Percentiles rank a stretch among this genome's conserved stretches.
Conservation (phyloP, 1,284 basidiomycete species). For the Pseudozyma flocculosa region DNA sequence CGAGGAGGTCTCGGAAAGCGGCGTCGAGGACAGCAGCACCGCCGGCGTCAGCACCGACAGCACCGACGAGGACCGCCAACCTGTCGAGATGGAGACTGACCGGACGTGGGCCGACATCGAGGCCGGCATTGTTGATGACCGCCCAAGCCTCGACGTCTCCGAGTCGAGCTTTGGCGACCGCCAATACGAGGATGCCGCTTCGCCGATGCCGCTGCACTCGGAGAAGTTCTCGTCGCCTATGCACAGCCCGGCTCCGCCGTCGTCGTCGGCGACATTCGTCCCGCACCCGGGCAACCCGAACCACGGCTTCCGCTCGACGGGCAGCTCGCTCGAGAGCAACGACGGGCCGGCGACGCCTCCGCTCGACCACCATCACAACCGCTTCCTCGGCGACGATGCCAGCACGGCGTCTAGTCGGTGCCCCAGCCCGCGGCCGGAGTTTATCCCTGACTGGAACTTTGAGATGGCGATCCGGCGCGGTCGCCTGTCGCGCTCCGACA, state of each 20-base stretch:
- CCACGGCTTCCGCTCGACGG: background rate
- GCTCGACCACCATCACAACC: slow-evolving; percentile 1
- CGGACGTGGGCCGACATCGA: slow-evolving; percentile 26
- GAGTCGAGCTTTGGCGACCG: slow-evolving; percentile 20
- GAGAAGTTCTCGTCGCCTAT: no score
- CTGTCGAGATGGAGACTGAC: background rate
- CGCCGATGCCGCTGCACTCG: no score
- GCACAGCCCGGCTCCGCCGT: no score
- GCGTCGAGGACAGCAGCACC: slow-evolving; percentile 13
- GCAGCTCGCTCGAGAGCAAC: slow-evolving; percentile 34
- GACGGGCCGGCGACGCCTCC: slow-evolving; percentile 23
- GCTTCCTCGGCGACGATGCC: slow-evolving; percentile 5
- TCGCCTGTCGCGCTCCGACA: slow-evolving; percentile 1
- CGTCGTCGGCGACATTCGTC: no score
- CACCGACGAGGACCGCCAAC: no score
- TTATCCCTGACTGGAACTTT: slow-evolving; percentile 48
- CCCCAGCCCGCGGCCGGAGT: slow-evolving; percentile 40
- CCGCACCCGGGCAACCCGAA: no score
- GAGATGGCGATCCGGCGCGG: slow-evolving; percentile 19
- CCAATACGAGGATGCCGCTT: slow-evolving; percentile 16
- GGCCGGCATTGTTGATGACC: background rate
- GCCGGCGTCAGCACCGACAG: background rate
- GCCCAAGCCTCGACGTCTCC: slow-evolving; percentile 23
- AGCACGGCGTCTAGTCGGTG: slow-evolving; percentile 4
- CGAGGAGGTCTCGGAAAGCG: slow-evolving; percentile 37